A percentile compares a stretch with the other conserved stretches of the same genome.
Evolutionary conservation across 2,329 filamentous ascomycete genomes (phyloP).

Genomic region (Neopestalotiopsis sp.): DNA sequence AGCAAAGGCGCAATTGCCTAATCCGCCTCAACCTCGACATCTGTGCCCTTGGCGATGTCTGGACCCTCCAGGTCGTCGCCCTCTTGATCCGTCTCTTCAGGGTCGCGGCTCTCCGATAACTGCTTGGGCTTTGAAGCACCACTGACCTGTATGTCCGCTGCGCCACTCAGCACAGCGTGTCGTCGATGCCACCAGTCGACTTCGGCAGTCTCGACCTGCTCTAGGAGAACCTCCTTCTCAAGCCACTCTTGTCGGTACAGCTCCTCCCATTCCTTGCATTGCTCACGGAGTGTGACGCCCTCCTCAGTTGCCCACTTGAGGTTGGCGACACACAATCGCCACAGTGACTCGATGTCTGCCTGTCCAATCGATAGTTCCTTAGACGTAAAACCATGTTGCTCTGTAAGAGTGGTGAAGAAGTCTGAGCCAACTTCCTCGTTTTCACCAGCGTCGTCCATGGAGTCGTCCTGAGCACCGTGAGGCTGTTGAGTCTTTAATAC

Average conservation of each 20-base stretch:
- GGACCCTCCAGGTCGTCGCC: neutral
- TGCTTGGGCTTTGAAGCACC: constrained; percentile 9
- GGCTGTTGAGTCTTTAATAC: constrained; percentile 67
- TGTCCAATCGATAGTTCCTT: constrained; percentile 64
- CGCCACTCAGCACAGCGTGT: constrained; percentile 55
- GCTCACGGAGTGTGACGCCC: constrained; percentile 63
- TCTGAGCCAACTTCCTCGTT: constrained; percentile 63
- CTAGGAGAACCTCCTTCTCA: constrained; percentile 79
- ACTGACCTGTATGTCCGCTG: constrained; percentile 48
- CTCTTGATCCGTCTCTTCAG: constrained; percentile 15
- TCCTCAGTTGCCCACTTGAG: constrained; percentile 76
- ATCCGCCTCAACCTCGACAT: neutral
- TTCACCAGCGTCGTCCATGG: constrained; percentile 58
- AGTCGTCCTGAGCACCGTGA: constrained; percentile 59
- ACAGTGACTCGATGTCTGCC: constrained; percentile 59
- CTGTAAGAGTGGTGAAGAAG: constrained; percentile 59
- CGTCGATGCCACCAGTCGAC: constrained; percentile 67
- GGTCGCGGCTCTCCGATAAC: neutral
- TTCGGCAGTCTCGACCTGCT: constrained; percentile 72
- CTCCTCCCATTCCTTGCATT: constrained; percentile 71
- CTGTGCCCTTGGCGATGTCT: too few species aligned
- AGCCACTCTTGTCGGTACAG: constrained; percentile 75
- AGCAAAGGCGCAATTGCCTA: neutral
- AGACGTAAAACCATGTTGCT: constrained; percentile 66
- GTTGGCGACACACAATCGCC: constrained; percentile 72